These are phyloP conservation scores for Aspergillus fumigatiaffinis DNA, from an alignment of 2,329 filamentous ascomycete species.

Conservation along the genomic window DNA sequence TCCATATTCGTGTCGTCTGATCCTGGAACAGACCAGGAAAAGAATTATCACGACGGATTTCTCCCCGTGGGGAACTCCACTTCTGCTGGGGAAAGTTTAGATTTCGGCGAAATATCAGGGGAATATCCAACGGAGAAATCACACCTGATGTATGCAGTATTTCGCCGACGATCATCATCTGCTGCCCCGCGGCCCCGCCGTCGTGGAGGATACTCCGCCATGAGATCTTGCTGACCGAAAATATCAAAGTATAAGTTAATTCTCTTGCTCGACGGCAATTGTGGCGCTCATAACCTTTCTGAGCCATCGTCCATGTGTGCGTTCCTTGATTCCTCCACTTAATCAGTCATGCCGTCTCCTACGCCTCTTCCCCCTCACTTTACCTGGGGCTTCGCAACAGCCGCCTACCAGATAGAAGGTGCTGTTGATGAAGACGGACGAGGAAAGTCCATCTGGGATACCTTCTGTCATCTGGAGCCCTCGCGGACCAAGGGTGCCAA, in stretches of 20 bases:
- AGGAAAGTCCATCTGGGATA: conserved; percentile 38
- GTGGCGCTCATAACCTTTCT: not conserved
- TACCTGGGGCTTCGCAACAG: conserved; percentile 38
- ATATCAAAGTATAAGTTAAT: not conserved
- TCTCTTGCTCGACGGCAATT: not conserved
- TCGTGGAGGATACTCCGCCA: not conserved
- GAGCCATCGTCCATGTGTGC: not conserved
- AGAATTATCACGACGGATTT: not conserved
- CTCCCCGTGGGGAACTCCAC: not conserved
- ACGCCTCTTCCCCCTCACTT: conserved; percentile 20
- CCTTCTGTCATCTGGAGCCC: conserved; percentile 29
- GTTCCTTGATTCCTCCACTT: not conserved
- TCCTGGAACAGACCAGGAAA: not conserved
- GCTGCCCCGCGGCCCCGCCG: too few species aligned
- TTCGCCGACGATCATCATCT: not conserved
- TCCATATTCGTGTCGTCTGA: not conserved
- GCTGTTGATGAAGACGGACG: conserved; percentile 36
- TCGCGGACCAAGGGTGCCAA: conserved; percentile 29
- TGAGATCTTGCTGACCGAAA: not conserved
- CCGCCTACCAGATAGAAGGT: conserved; percentile 41
- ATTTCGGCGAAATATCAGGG: not conserved
- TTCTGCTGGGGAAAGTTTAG: not conserved
- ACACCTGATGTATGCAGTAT: too few species aligned
- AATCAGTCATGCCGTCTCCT: not conserved
- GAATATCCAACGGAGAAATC: not conserved